Evolutionary conservation across 2,329 filamentous ascomycete genomes (phyloP), one percentile per base, ranked within the genome.

Genomic region (Cladosporium sp.): DNA sequence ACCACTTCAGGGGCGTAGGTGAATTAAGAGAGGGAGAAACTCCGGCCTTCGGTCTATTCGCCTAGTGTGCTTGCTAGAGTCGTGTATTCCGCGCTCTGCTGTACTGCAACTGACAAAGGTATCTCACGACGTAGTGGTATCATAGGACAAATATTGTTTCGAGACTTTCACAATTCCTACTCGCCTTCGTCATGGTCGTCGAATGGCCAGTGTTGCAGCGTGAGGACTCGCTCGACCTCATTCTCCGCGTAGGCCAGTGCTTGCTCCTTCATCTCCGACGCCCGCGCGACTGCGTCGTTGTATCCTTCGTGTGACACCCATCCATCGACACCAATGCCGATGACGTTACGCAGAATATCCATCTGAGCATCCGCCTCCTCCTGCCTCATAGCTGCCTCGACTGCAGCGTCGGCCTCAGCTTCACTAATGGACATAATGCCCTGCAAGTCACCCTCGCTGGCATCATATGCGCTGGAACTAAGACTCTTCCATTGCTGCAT

Each of bases 331-430:
- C 60, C 59, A n/a, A 65, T 58, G 2, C 60, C 65, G 37, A 68
- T 54, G 5, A 56, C 30, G 5, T 64, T 57, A 3, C 66, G 61
- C n/a, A 65, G 28, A 5, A 65, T 63, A 45, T 57, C 51, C 64
- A 71, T 61, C 56, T 69, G 63, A 11, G 60, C 36, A 39, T 73
- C 69, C 2, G 65, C 59, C 3, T 67, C 60, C 25, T 64, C 60
- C 45, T 70, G 65, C 34, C 61, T 39, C 20, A 66, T 11, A 43
- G 20, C 7, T 67, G 45, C 8, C 62, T 63, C 58, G 60, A 67
- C 3, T 42, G 19, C 25, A 11, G 51, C 36, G 38, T 37, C 17
- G 30, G 39, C 20, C 11, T 19, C 19, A 22, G 38, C n/a, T 30
- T 19, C 17, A 7, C 8, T 15, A 9, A 40, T 40, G 5, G 38